These are phyloP conservation scores for Roridomyces roridus DNA, from an alignment of 768 basidiomycete species.

Conservation along the genomic window DNA sequence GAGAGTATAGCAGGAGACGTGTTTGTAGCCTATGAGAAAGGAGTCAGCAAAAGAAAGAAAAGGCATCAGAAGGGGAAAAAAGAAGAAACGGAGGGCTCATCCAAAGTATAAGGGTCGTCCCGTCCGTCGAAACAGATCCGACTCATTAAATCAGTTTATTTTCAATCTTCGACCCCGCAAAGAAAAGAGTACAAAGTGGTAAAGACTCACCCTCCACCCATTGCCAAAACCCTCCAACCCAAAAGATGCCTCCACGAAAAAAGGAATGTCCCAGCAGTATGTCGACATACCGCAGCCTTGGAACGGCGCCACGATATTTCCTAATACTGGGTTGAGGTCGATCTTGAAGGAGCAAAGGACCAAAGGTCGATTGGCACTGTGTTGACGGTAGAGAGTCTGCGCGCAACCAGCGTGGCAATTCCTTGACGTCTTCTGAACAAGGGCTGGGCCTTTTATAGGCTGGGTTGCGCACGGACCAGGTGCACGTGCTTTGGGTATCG, in stretches of 20 bases:
- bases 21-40: not conserved
- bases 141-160: conserved; percentile 61
- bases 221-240: not conserved
- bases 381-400: conserved; percentile 45
- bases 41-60: conserved; percentile 3
- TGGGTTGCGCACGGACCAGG: too few species aligned
- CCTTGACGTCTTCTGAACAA: conserved; percentile 36
- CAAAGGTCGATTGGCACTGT: conserved; percentile 52
- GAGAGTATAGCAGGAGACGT: too few species aligned
- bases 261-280: conserved; percentile 45
- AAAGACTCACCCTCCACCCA: conserved; percentile 9
- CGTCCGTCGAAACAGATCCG: conserved; percentile 41
- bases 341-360: conserved; percentile 47
- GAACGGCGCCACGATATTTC: conserved; percentile 50
- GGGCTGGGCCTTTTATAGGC: not conserved
- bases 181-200: not conserved
- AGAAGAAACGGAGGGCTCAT: conserved; percentile 40
- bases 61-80: conserved; percentile 10
- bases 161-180: conserved; percentile 46
- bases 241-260: too few species aligned
- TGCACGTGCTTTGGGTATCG: too few species aligned
- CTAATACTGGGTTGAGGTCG: conserved; percentile 50
- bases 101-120: conserved; percentile 40
- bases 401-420: conserved; percentile 57
- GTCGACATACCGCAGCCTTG: conserved; percentile 54